Percentiles rank a stretch among this genome's conserved stretches.
These are phyloP conservation scores for Rhizopogon sp. DNA, from an alignment of 768 basidiomycete species.

Conservation along the genomic window DNA sequence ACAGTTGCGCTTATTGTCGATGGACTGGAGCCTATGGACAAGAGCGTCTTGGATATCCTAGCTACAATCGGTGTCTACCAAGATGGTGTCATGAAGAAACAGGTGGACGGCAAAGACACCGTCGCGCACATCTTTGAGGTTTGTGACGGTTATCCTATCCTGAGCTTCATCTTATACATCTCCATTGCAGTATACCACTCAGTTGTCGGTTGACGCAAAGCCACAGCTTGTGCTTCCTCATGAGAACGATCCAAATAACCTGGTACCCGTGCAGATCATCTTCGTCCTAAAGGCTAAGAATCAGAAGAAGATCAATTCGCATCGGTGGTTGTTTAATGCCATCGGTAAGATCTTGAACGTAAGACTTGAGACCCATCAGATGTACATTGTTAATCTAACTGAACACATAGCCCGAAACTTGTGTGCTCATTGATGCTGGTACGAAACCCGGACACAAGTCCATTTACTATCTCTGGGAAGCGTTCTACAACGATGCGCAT, in stretches of 20 bases:
- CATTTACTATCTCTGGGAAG: constrained; percentile 94
- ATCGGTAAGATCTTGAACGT: constrained; percentile 80
- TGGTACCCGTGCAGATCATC: constrained; percentile 91
- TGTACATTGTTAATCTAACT: neutral
- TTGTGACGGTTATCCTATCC: constrained; percentile 4
- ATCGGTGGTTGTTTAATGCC: constrained; percentile 95
- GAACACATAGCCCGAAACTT: constrained; percentile 70
- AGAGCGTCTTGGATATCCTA: constrained; percentile 83
- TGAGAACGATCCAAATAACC: constrained; percentile 83
- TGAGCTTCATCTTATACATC: constrained; percentile 1
- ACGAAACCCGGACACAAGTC: constrained; percentile 97
- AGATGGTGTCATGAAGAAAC: constrained; percentile 93
- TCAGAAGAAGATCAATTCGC: constrained; percentile 94
- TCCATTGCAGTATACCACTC: constrained; percentile 80
- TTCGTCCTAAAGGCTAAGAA: constrained; percentile 91
- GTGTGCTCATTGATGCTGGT: constrained; percentile 91
- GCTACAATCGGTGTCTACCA: constrained; percentile 92
- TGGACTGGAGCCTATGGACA: constrained; percentile 94
- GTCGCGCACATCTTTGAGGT: constrained; percentile 97
- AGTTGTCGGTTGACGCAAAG: constrained; percentile 86
- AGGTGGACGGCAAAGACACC: constrained; percentile 82
- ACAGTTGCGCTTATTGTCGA: constrained; percentile 88
- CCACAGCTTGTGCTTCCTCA: constrained; percentile 91
- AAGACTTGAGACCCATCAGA: constrained; percentile 26
- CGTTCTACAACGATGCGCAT: constrained; percentile 75